Conservation (phyloP, 768 basidiomycete genomes). For the Leccinum fibrillosum region DNA sequence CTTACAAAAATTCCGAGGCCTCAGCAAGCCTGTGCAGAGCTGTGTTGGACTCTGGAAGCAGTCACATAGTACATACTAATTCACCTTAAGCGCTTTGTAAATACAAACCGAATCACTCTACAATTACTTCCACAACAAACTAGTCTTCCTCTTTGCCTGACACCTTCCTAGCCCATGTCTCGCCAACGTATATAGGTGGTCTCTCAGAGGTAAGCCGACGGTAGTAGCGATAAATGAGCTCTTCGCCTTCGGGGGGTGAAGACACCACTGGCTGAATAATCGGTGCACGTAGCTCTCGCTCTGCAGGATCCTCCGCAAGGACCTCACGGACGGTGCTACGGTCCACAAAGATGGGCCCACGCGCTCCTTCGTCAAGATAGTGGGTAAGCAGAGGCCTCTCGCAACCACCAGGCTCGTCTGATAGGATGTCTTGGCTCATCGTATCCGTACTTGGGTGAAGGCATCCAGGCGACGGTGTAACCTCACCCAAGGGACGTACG, state of each 20-base stretch:
- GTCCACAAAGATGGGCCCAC: conserved; percentile 10
- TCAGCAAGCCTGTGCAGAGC: no score
- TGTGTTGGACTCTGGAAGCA: no score
- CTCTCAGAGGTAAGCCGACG: not conserved
- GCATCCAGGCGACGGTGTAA: not conserved
- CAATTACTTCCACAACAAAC: no score
- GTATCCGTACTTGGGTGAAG: not conserved
- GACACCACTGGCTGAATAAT: not conserved
- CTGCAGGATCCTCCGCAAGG: not conserved
- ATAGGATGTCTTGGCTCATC: not conserved
- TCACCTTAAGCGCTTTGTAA: no score
- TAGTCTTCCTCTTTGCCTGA: not conserved
- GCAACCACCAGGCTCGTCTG: not conserved
- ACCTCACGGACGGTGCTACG: not conserved
- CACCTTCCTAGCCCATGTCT: conserved; percentile 9
- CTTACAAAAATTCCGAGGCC: no score
- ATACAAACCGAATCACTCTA: no score
- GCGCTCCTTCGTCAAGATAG: conserved; percentile 8
- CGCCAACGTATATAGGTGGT: conserved; percentile 9
- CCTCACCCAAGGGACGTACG: not conserved
- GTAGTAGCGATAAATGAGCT: conserved; percentile 4
- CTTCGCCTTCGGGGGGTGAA: conserved; percentile 7
- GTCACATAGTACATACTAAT: no score
- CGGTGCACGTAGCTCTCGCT: conserved; percentile 2
- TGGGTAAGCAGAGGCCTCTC: not conserved